A percentile compares a stretch with the other conserved stretches of the same genome.
Conservation (phyloP, 2,329 filamentous ascomycete genomes). For the Diaporthe longicolla region DNA sequence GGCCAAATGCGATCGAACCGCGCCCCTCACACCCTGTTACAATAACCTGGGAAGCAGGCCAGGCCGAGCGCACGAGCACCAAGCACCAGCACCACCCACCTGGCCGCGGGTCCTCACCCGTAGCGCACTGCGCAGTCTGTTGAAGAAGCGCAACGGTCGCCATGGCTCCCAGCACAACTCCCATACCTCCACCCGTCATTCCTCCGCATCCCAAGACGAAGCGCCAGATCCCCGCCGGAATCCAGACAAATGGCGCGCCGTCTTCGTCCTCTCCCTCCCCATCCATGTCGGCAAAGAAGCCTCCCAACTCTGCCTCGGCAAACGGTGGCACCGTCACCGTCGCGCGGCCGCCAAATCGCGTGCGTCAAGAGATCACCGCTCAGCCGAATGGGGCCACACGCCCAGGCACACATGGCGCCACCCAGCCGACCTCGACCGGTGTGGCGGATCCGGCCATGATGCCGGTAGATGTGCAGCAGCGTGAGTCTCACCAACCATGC, state of each 20-base stretch:
- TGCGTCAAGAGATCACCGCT: conserved; percentile 65
- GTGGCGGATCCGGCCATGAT: conserved; percentile 33
- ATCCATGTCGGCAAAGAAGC: conserved; percentile 69
- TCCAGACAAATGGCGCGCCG: conserved; percentile 75
- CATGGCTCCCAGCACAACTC: conserved; percentile 71
- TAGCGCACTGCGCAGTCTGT: conserved; percentile 36
- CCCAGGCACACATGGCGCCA: conserved; percentile 36
- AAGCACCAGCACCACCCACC: conserved; percentile 51
- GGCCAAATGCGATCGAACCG: conserved; percentile 42
- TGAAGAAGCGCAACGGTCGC: conserved; percentile 37
- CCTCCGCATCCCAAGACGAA: conserved; percentile 71
- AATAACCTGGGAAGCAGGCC: conserved; percentile 37
- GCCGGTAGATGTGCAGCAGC: conserved; percentile 59
- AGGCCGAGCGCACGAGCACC: conserved; percentile 17
- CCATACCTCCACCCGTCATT: conserved; percentile 58
- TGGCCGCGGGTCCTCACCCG: conserved; percentile 36
- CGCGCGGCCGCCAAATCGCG: conserved; percentile 68
- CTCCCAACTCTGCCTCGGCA: conserved; percentile 58
- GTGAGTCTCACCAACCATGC: conserved; percentile 41
- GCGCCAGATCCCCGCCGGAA: conserved; percentile 74
- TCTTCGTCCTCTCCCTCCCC: conserved; percentile 73
- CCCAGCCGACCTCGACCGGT: conserved; percentile 31
- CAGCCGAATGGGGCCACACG: conserved; percentile 36
- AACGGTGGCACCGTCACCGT: conserved; percentile 62
- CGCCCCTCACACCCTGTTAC: conserved; percentile 34